Percentiles rank a stretch among this genome's conserved stretches.
These are phyloP conservation scores for Amaranthus cruentus DNA, from an alignment of 148 eudicot genomes.

Conservation along the genomic window DNA sequence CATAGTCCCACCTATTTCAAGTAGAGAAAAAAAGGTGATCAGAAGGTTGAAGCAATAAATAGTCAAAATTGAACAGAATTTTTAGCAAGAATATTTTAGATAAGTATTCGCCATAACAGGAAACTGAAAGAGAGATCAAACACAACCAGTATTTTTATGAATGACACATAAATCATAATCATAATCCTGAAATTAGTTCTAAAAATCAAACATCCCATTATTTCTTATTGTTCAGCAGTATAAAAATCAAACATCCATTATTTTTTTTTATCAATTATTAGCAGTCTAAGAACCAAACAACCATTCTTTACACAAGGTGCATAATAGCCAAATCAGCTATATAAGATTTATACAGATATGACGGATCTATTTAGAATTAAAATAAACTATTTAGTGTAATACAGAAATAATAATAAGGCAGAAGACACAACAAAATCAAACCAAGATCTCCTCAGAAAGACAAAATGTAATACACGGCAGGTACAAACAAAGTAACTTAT, in stretches of 20 bases:
- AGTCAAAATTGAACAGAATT: neutral
- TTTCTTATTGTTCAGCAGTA: neutral
- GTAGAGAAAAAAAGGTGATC: constrained; percentile 15
- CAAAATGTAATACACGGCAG: neutral
- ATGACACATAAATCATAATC: neutral
- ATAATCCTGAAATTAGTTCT: neutral
- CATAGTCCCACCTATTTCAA: constrained; percentile 90
- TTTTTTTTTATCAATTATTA: no score
- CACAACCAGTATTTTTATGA: neutral
- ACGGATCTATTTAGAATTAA: no score
- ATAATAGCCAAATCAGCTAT: no score
- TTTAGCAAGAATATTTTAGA: neutral
- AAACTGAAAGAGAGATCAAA: neutral
- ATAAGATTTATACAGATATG: no score
- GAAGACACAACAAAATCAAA: neutral
- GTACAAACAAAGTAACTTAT: neutral
- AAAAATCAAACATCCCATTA: neutral
- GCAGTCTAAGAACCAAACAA: no score
- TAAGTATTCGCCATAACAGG: neutral
- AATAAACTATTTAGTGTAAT: no score
- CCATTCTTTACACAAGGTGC: no score
- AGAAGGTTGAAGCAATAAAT: constrained; percentile 4
- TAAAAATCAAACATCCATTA: neutral
- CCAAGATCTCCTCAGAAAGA: neutral
- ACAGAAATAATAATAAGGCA: no score